Percentiles rank a stretch among this genome's conserved stretches.
These are phyloP conservation scores for Letharia lupina DNA, from an alignment of 495 filamentous ascomycete genomes.

Conservation along the genomic window DNA sequence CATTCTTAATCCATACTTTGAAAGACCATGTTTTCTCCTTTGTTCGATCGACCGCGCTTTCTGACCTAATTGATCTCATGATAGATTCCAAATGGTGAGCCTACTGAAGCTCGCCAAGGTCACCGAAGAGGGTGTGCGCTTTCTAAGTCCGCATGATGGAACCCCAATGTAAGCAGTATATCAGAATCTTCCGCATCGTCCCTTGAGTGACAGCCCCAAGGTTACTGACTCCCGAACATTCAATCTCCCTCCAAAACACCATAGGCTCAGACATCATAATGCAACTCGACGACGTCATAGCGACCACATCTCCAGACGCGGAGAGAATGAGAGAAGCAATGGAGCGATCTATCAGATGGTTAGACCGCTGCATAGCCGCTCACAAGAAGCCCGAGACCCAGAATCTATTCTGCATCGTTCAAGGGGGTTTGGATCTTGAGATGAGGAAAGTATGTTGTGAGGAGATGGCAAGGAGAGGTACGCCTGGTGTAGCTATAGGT, in stretches of 20 bases:
- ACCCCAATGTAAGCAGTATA: conserved; percentile 65
- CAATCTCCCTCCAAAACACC: conserved; percentile 89
- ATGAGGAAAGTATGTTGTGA: conserved; percentile 74
- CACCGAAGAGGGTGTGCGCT: conserved; percentile 92
- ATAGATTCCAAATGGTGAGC: conserved; percentile 96
- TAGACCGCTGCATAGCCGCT: conserved; percentile 90
- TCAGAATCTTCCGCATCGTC: neutral
- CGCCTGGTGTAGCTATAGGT: conserved; percentile 93
- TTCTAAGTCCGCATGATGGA: conserved; percentile 89
- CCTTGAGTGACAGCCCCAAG: conserved; percentile 28
- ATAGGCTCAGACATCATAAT: conserved; percentile 99
- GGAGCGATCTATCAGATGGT: conserved; percentile 94
- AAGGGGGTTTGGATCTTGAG: conserved; percentile 88
- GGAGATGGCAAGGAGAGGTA: conserved; percentile 86
- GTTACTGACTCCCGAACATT: conserved; percentile 94
- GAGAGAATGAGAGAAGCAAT: conserved; percentile 87
- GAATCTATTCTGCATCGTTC: conserved; percentile 98
- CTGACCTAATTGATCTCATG: neutral
- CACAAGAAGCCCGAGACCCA: conserved; percentile 76
- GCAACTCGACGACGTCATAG: conserved; percentile 97
- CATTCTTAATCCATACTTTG: conserved; percentile 15
- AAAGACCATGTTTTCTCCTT: neutral
- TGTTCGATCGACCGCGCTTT: neutral
- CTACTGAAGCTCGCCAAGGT: conserved; percentile 87
- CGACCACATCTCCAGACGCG: conserved; percentile 83